Conservation (phyloP, 306 rosid species). For the Vigna nakashimae region DNA sequence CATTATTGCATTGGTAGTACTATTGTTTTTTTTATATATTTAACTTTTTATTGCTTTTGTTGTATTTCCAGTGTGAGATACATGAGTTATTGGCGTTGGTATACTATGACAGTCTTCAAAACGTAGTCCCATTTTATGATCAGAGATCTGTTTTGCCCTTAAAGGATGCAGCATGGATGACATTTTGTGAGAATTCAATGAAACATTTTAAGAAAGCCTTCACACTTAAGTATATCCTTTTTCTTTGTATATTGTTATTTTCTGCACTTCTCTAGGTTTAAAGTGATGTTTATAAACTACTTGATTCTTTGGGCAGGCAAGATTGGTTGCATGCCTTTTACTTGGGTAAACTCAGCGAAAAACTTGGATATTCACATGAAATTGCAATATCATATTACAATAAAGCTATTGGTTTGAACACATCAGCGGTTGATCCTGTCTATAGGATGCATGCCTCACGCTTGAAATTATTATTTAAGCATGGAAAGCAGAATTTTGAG, state of each 20-base stretch:
- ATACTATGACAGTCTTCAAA: conserved; percentile 97
- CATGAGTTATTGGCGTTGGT: conserved; percentile 96
- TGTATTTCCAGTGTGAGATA: conserved; percentile 82
- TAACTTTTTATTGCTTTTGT: conserved; percentile 36
- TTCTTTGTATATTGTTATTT: conserved; percentile 35
- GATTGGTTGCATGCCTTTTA: conserved; percentile 98
- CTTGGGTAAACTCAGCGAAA: conserved; percentile 93
- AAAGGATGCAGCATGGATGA: conserved; percentile 82
- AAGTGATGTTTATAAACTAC: conserved; percentile 21
- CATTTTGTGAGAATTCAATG: conserved; percentile 88
- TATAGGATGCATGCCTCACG: conserved; percentile 99
- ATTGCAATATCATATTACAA: conserved; percentile 79
- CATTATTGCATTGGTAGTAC: conserved; percentile 35
- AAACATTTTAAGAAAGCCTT: conserved; percentile 95
- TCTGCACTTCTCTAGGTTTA: conserved; percentile 28
- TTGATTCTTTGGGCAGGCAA: conserved; percentile 64
- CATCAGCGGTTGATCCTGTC: conserved; percentile 92
- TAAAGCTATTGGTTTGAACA: conserved; percentile 81
- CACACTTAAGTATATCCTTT: conserved; percentile 69
- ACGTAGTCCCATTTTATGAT: conserved; percentile 94
- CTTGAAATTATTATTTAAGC: conserved; percentile 72
- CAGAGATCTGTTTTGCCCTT: conserved; percentile 84
- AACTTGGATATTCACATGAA: conserved; percentile 81
- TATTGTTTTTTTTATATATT: conserved; percentile 20
- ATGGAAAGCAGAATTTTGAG: conserved; percentile 73